A percentile compares a stretch with the other conserved stretches of the same genome.
Evolutionary conservation across 2,329 filamentous ascomycete species (phyloP).

Genomic region (Venturia nashicola): DNA sequence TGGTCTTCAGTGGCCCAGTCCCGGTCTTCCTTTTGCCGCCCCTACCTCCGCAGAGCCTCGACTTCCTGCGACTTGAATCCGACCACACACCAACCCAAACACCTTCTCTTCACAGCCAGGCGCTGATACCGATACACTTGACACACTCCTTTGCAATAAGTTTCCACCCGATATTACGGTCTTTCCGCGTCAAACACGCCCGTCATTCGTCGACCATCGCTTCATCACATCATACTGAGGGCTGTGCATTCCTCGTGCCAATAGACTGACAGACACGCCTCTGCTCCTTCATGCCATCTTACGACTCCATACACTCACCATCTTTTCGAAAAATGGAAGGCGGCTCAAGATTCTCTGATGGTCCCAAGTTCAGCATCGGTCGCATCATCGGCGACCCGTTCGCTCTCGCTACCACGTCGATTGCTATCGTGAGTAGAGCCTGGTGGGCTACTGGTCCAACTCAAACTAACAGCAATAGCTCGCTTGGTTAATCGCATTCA

Average conservation of each 20-base stretch:
- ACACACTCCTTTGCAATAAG: neutral
- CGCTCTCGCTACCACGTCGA: conserved; percentile 85
- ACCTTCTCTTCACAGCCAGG: neutral
- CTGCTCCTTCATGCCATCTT: conserved; percentile 51
- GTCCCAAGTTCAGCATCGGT: conserved; percentile 56
- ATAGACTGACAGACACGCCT: neutral
- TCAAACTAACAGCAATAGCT: conserved; percentile 44
- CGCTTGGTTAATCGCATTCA: conserved; percentile 88
- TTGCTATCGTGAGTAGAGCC: conserved; percentile 61
- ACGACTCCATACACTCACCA: conserved; percentile 61
- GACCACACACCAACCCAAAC: neutral
- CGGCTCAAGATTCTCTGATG: conserved; percentile 36
- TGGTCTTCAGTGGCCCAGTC: neutral
- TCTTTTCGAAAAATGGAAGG: conserved; percentile 74
- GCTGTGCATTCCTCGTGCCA: neutral
- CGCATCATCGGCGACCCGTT: conserved; percentile 96
- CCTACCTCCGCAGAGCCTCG: neutral
- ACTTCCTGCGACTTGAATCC: neutral
- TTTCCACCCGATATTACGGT: neutral
- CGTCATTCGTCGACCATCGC: neutral
- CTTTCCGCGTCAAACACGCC: neutral
- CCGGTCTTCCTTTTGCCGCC: no score
- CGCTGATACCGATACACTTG: neutral
- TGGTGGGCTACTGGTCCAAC: neutral
- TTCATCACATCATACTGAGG: neutral